Base-by-base conservation (phyloP, 2,329 filamentous ascomycete genomes). In the Colletotrichum trifolii region DNA sequence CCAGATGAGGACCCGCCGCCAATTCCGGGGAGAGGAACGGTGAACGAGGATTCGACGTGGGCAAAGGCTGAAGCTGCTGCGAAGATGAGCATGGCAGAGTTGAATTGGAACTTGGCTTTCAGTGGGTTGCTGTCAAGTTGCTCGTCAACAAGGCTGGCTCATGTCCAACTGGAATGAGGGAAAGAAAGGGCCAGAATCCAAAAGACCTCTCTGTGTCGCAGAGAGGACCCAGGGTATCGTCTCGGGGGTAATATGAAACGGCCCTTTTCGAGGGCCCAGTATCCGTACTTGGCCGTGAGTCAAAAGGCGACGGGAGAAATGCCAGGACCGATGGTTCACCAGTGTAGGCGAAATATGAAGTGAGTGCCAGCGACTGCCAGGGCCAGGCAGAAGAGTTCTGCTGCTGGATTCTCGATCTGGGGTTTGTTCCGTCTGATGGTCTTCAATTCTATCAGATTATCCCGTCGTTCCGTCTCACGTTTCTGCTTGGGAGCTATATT, bases 171-270 rank as follows among this genome's bases (percentile, higher is more conserved):
- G 25, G 25, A 2, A n/a, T 4, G 38, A 11, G 36, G 38, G 33
- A 11, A 39, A 38, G 13, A 34, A 55, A 36, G 13, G 38, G 25
- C 12, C 3, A 54, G 40, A 13, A 39, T n/a, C 12, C n/a, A 39
- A 54, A 25, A 54, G 36, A 43, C 25, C 25, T 25, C 25, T 25
- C 25, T 25, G 25, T 25, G 4, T 5, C 25, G 52, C 12, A 39
- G 17, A 38, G n/a, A 40, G 36, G 33, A 33, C 52, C 49, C 17
- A 55, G 49, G 53, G 65, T 56, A 67, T 67, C 65, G 61, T 34
- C 65, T 48, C 62, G 43, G 57, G 65, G 65, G 57, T 62, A 17
- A 17, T 17, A 53, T 66, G 65, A 66, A 62, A 67, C 57, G 39
- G 34, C 48, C 57, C 11, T 40, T 55, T 46, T 61, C 48, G 57